Evolutionary conservation across 768 basidiomycete species (phyloP), one percentile per base, ranked within the genome.

Genomic region (Trametes meyenii): DNA sequence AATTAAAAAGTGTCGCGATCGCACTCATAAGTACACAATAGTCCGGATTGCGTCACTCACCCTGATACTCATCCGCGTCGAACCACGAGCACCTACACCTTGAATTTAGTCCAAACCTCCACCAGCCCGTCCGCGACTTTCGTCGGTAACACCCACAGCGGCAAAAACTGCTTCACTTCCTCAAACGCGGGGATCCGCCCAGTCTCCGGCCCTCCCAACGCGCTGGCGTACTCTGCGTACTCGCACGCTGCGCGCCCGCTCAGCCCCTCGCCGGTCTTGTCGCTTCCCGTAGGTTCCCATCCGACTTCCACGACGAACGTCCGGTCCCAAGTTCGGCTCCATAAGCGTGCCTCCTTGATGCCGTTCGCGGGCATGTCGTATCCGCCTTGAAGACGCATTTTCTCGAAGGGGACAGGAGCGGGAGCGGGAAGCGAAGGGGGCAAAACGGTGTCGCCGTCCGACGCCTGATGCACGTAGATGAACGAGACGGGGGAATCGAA

Each of bases 191-290:
- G 89, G 19, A 91, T 88, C 73, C 77, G 81, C 33, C 73, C 79
- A 19, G 67, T 61, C 23, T 50, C 58, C 42, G 43, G 38, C 0
- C 61, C 65, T 24, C 67, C 62, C 6, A 64, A 45, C 19, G 70
- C 85, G 66, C 82, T 83, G 71, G 83, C 82, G 65, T 86, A 85
- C 68, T 90, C 88, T n/a, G 79, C 82, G 84, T 87, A 89, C 56
- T 83, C 81, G 62, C 87, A 88, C 17, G 81, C 83, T 21, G 85
- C 78, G 3, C 79, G 77, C 29, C 85, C 89, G 16, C 38, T 55
- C 50, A 70, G 24, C 24, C 5, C 26, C 36, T 43, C 59, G 51
- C 54, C 36, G 8, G 19, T 44, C 24, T 36, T 13, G 26, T 66
- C 59, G 1, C 66, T 67, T 1, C 70, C 70, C 39, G 21, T 48